These are phyloP conservation scores for Kernera saxatilis DNA, from an alignment of 345 rosid genomes.

Conservation along the genomic window DNA sequence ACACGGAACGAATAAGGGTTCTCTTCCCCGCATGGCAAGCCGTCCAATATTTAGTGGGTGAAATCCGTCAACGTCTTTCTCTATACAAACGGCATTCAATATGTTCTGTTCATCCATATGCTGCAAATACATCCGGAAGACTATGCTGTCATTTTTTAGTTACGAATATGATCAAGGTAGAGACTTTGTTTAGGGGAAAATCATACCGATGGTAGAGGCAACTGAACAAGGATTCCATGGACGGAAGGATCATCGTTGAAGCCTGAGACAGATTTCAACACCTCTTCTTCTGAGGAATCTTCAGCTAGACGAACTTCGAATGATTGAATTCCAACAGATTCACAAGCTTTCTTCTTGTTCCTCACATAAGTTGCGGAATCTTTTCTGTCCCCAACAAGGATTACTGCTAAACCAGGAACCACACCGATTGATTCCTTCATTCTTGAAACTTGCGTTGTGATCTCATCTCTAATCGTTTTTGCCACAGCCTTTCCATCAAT, in stretches of 20 bases:
- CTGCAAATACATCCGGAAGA: constrained; percentile 30
- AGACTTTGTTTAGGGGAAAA: constrained; percentile 9
- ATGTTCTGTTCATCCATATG: constrained; percentile 76
- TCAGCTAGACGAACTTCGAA: constrained; percentile 56
- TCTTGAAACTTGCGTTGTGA: constrained; percentile 55
- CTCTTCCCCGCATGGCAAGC: constrained; percentile 86
- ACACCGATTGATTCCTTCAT: constrained; percentile 71
- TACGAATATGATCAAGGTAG: not conserved
- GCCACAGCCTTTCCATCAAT: constrained; percentile 80
- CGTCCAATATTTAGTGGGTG: constrained; percentile 80
- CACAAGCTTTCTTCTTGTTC: constrained; percentile 88
- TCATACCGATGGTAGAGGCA: constrained; percentile 74
- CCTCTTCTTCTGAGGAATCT: constrained; percentile 58
- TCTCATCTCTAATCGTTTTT: constrained; percentile 63
- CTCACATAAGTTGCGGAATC: constrained; percentile 84
- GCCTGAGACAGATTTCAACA: constrained; percentile 47
- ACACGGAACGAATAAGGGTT: constrained; percentile 75
- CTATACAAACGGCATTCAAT: constrained; percentile 65
- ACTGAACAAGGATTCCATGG: constrained; percentile 91
- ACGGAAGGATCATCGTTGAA: constrained; percentile 67
- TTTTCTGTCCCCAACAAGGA: constrained; percentile 75
- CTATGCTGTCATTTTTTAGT: not conserved
- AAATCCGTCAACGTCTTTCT: constrained; percentile 92
- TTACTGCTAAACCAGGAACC: constrained; percentile 79
- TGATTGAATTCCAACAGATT: constrained; percentile 69